Percentiles rank a stretch among this genome's conserved stretches.
Evolutionary conservation across 1,284 basidiomycete species (phyloP).

Genomic region (Sanguinoderma infundibulare): DNA sequence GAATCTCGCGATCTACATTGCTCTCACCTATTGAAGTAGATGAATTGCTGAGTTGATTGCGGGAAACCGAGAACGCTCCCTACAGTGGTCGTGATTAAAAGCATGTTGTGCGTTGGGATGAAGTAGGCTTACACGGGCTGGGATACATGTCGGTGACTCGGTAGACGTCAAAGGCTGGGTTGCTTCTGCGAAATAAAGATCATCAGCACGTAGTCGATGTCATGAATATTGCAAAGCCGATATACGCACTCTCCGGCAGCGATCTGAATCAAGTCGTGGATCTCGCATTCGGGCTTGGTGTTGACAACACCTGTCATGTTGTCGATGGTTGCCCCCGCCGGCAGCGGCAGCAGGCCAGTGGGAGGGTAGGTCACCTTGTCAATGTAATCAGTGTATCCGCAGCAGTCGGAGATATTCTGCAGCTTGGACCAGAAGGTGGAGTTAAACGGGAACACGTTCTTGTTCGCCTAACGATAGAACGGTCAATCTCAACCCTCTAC

Average conservation of each 20-base stretch:
- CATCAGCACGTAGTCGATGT: background rate
- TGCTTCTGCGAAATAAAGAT: constrained; percentile 40
- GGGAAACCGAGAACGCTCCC: constrained; percentile 63
- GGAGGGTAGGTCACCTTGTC: constrained; percentile 46
- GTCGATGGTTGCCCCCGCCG: constrained; percentile 40
- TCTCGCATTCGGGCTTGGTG: constrained; percentile 41
- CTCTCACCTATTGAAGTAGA: constrained; percentile 40
- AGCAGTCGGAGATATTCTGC: constrained; percentile 41
- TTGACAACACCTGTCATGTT: constrained; percentile 28
- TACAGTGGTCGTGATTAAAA: constrained; percentile 34
- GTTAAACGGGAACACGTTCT: constrained; percentile 53
- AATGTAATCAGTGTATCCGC: constrained; percentile 46
- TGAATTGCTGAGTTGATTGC: constrained; percentile 53
- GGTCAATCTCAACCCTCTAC: background rate
- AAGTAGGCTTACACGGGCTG: constrained; percentile 32
- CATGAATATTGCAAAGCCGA: background rate
- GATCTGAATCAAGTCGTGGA: constrained; percentile 43
- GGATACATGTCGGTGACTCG: constrained; percentile 42
- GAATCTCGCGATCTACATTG: background rate
- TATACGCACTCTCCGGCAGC: constrained; percentile 43
- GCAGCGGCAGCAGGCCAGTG: constrained; percentile 51
- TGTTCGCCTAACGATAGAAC: constrained; percentile 44
- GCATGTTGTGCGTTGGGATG: background rate
- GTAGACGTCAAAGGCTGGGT: constrained; percentile 58
- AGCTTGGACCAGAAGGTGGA: constrained; percentile 37